Percentiles rank a stretch among this genome's conserved stretches.
These are phyloP conservation scores for Boletus coccyginus DNA, from an alignment of 768 basidiomycete species.

Conservation along the genomic window DNA sequence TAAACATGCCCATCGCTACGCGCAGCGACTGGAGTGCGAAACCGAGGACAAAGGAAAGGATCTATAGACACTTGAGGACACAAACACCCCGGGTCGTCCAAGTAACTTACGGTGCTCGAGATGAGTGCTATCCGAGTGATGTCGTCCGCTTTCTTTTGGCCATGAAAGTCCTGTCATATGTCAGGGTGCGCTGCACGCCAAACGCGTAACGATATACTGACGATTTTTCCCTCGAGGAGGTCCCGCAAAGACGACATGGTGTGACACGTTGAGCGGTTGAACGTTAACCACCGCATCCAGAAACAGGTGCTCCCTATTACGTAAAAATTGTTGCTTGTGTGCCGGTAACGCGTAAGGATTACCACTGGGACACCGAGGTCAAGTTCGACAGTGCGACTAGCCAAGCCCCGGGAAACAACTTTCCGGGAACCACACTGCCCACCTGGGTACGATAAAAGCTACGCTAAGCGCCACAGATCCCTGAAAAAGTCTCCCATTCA, in stretches of 20 bases:
- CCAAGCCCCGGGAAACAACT: background rate
- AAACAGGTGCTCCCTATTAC: conserved; percentile 4
- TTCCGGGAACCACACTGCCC: background rate
- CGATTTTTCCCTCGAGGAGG: conserved; percentile 32
- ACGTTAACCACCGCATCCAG: no score
- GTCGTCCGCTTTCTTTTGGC: conserved; percentile 26
- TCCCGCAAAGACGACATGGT: conserved; percentile 26
- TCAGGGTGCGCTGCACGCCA: background rate
- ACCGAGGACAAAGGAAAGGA: conserved; percentile 30
- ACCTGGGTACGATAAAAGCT: background rate
- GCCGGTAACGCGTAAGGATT: no score
- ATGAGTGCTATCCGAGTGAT: conserved; percentile 24
- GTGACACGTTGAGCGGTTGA: conserved; percentile 7
- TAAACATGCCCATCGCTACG: conserved; percentile 25
- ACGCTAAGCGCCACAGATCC: background rate
- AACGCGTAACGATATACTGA: conserved; percentile 6
- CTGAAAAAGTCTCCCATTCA: background rate
- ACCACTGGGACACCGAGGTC: no score
- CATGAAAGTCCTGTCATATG: conserved; percentile 28
- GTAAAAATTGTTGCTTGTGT: conserved; percentile 8
- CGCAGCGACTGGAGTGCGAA: conserved; percentile 28
- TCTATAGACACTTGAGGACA: conserved; percentile 9
- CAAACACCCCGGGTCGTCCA: background rate
- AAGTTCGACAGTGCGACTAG: background rate
- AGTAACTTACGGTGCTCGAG: conserved; percentile 21